Base-by-base conservation (phyloP, 768 basidiomycete genomes). In the Cystobasidium tubakii region DNA sequence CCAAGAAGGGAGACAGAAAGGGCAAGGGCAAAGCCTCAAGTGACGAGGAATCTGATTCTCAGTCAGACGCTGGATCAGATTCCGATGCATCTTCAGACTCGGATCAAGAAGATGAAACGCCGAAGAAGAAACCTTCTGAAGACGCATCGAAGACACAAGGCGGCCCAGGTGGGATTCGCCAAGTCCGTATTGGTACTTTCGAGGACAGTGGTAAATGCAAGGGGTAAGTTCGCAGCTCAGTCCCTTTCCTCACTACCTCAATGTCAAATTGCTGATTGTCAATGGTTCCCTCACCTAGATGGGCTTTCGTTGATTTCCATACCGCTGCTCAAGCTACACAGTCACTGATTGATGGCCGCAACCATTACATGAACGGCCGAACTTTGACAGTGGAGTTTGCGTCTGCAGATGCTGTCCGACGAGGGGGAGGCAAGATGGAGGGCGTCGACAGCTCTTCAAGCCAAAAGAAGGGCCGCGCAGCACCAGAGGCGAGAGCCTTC, bases 131-230 rank as follows among this genome's bases (percentile, higher is more conserved):
- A 60, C 60, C 74, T 50, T 39, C 44, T 23, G 6, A 54, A 76
- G 75, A 72, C 54, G 23, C 60, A 64, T 73, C 65, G 63, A n/a
- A 21, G 9, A 33, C 60, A 66, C 23, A 72, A 23, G 76, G 74
- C 21, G 78, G 80, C 74, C 79, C 80, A 17, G 80, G 79, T 39
- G 82, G 82, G 0, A 77, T 85, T 74, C 79, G 90, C 75, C 92
- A 92, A 80, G 83, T 99, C 33, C 87, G 95, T 6, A 86, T 99
- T 86, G 93, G 92, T 2, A 94, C 93, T 21, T 99, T 99, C 77
- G 92, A 97, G 80, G 95, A 99, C 81, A 90, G 87, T 62, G 96
- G 95, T 10, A 82, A 86, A 66, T 98, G 95, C 83, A 99, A 98
- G 85, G 95, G 95, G 95, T 96, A 79, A 73, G 85, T 83, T 55